A percentile compares a stretch with the other conserved stretches of the same genome.
These are phyloP conservation scores for Leccinum obscurum DNA, from an alignment of 768 basidiomycete genomes.

Conservation along the genomic window DNA sequence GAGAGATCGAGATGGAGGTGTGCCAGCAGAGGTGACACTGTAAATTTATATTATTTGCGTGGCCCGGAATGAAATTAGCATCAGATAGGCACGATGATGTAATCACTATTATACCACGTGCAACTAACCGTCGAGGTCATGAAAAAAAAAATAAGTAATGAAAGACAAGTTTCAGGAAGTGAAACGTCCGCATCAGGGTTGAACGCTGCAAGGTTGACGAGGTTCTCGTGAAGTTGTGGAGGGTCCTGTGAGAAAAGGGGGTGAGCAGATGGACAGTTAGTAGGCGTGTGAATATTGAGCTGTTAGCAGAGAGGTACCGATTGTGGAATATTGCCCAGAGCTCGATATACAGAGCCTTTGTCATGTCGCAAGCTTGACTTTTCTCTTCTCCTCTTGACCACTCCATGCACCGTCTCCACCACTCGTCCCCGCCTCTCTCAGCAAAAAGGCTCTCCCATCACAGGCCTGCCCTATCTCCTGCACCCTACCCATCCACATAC, in stretches of 20 bases:
- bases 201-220: background rate
- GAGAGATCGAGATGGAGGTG: background rate
- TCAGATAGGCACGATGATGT: slow-evolving; percentile 30
- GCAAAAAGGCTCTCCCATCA: slow-evolving; percentile 13
- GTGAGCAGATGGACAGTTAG: slow-evolving; percentile 2
- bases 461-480: slow-evolving; percentile 14
- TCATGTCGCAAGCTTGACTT: slow-evolving; percentile 38
- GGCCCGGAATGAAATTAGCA: slow-evolving; percentile 20
- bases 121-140: slow-evolving; percentile 10
- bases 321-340: slow-evolving; percentile 40
- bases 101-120: slow-evolving; percentile 28
- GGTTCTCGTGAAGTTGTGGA: background rate
- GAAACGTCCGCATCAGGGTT: background rate
- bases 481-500: slow-evolving; percentile 7
- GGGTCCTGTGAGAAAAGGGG: slow-evolving; percentile 4
- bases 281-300: slow-evolving; percentile 31
- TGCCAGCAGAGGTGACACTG: too few species aligned
- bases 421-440: slow-evolving; percentile 17
- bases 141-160: slow-evolving; percentile 6
- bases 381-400: slow-evolving; percentile 30
- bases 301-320: slow-evolving; percentile 36
- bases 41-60: background rate
- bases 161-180: background rate
- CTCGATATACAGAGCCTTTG: slow-evolving; percentile 41
- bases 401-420: slow-evolving; percentile 25